Evolutionary conservation across 495 filamentous ascomycete species (phyloP).

Genomic region (Arthonia radiata): DNA sequence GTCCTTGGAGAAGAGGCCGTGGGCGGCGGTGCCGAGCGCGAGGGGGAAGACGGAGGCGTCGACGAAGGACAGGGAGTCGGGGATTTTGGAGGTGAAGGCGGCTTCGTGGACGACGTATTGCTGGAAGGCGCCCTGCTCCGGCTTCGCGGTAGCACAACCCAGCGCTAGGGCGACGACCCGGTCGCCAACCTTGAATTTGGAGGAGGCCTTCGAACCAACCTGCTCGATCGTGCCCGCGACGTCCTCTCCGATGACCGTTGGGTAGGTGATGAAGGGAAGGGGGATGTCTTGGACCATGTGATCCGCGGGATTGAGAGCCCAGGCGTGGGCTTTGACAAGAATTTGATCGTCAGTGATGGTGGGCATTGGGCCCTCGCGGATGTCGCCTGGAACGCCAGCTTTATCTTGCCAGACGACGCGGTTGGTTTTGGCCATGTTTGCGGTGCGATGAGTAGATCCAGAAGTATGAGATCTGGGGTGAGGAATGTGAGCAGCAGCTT

Average conservation of each 20-base stretch:
- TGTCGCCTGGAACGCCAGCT: conserved; percentile 5
- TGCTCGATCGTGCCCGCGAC: background rate
- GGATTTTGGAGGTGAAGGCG: background rate
- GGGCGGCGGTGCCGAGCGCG: background rate
- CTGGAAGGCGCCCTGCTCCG: background rate
- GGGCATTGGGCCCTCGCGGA: conserved; percentile 7
- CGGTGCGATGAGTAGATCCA: no score
- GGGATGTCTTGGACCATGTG: background rate
- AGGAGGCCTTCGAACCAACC: background rate
- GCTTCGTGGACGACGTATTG: background rate
- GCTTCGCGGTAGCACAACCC: background rate
- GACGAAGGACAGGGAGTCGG: background rate
- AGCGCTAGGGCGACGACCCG: background rate
- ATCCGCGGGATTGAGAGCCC: conserved; percentile 5
- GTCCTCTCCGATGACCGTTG: background rate
- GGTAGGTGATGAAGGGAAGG: background rate
- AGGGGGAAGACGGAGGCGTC: background rate
- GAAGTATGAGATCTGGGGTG: no score
- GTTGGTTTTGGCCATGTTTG: no score
- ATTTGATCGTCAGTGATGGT: conserved; percentile 6
- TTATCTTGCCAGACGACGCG: conserved; percentile 8
- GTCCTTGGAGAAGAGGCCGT: background rate
- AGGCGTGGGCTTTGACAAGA: conserved; percentile 11
- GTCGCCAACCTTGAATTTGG: background rate
- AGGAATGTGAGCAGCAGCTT: no score